phyloP scores from a whole-genome alignment of 2,329 filamentous ascomycete genomes.

The Pseudogymnoascus sp. region DNA sequence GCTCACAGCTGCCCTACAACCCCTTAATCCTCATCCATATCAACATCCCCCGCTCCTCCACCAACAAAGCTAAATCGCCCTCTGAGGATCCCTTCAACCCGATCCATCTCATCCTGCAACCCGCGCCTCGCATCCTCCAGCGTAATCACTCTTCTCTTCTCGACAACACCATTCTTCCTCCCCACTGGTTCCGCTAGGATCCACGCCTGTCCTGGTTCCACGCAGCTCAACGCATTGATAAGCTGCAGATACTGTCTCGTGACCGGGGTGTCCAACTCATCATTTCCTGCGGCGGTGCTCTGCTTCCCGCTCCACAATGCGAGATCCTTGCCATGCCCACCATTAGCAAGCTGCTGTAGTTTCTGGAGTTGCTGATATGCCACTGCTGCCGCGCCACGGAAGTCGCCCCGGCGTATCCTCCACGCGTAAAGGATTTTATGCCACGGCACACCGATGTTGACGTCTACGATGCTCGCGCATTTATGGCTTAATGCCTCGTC shows the following conservation, averaged over 20 bases:
- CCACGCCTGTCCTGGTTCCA: constrained; percentile 76
- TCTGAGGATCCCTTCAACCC: constrained; percentile 78
- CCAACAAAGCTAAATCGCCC: constrained; percentile 75
- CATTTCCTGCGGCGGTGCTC: constrained; percentile 35
- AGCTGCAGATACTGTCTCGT: constrained; percentile 78
- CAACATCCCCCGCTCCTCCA: constrained; percentile 34
- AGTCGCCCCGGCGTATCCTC: constrained; percentile 73
- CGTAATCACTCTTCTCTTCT: constrained; percentile 71
- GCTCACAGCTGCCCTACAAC: background rate
- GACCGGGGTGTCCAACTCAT: constrained; percentile 55
- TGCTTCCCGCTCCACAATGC: constrained; percentile 17
- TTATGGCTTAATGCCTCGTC: constrained; percentile 70
- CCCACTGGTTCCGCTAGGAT: constrained; percentile 50
- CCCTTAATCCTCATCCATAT: constrained; percentile 2
- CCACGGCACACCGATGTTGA: constrained; percentile 61
- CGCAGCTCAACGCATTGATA: constrained; percentile 86
- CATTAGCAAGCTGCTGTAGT: constrained; percentile 39
- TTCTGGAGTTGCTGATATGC: constrained; percentile 58
- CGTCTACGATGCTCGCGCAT: constrained; percentile 61
- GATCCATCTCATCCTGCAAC: constrained; percentile 84
- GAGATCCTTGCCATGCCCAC: constrained; percentile 52
- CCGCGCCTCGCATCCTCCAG: constrained; percentile 79
- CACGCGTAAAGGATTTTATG: constrained; percentile 89
- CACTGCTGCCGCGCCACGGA: constrained; percentile 66
- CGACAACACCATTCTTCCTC: constrained; percentile 29